phyloP scores from a whole-genome alignment of 2,329 filamentous ascomycete species.

The Sclerotinia spermophila region DNA sequence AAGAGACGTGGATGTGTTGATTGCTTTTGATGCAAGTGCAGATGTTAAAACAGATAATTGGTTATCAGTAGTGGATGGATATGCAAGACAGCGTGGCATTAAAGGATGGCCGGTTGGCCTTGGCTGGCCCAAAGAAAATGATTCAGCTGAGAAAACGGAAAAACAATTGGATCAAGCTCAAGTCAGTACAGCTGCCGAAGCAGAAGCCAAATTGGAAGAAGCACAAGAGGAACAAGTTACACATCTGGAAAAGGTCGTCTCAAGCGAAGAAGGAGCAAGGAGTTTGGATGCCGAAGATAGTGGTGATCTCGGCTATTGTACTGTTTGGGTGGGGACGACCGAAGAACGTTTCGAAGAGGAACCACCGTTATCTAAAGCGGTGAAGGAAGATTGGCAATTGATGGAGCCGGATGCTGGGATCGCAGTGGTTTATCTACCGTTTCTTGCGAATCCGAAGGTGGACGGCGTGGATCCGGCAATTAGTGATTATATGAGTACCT shows the following conservation, averaged over 20 bases:
- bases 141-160: conserved; percentile 56
- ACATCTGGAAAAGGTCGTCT: conserved; percentile 36
- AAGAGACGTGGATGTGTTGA: conserved; percentile 80
- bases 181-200: conserved; percentile 52
- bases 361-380: conserved; percentile 40
- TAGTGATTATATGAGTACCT: conserved; percentile 87
- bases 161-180: conserved; percentile 66
- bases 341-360: conserved; percentile 60
- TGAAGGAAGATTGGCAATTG: conserved; percentile 64
- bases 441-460: conserved; percentile 77
- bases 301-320: conserved; percentile 81
- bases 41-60: conserved; percentile 95
- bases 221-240: conserved; percentile 51
- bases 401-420: conserved; percentile 79
- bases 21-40: conserved; percentile 88
- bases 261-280: conserved; percentile 21
- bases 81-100: conserved; percentile 82
- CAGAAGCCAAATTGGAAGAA: conserved; percentile 58
- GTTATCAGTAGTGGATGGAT: conserved; percentile 91
- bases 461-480: conserved; percentile 77
- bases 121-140: conserved; percentile 75
- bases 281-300: conserved; percentile 40
- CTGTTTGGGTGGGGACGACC: conserved; percentile 87
- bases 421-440: conserved; percentile 84
- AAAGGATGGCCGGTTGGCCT: conserved; percentile 92